Percentiles rank a stretch among this genome's conserved stretches.
These are phyloP conservation scores for Flaveria brownii DNA, from an alignment of 129 eudicot genomes.

Conservation along the genomic window DNA sequence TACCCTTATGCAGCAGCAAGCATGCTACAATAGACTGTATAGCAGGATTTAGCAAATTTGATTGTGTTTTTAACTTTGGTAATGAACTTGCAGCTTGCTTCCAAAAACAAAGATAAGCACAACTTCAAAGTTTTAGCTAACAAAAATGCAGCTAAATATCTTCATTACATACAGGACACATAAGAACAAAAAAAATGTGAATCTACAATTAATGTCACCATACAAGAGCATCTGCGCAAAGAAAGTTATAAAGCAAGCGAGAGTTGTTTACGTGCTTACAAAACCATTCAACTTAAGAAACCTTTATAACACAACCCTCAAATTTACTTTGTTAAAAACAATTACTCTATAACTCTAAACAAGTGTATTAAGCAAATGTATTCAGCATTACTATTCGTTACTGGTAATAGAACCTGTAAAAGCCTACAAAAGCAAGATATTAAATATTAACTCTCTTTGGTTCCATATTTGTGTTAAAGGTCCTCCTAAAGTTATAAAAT, in stretches of 20 bases:
- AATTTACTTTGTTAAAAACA: not conserved
- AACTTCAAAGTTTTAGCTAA: not conserved
- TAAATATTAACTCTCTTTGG: not conserved
- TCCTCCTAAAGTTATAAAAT: not conserved
- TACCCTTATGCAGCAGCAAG: constrained; percentile 74
- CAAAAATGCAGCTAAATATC: not conserved
- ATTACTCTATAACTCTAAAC: not conserved
- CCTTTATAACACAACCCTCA: constrained; percentile 3
- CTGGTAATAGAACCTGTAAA: not conserved
- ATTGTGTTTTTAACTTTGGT: constrained; percentile 56
- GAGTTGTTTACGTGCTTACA: not conserved
- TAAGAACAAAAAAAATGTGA: not conserved
- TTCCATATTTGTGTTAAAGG: not conserved
- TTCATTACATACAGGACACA: not conserved
- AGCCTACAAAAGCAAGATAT: not conserved
- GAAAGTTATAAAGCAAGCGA: not conserved
- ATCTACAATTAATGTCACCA: constrained; percentile 3
- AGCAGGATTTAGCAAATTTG: constrained; percentile 41
- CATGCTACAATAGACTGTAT: constrained; percentile 72
- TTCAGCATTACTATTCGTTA: not conserved
- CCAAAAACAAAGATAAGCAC: constrained; percentile 22
- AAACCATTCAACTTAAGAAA: constrained; percentile 1
- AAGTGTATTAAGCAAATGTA: not conserved
- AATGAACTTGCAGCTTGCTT: constrained; percentile 77
- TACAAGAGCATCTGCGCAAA: not conserved